A percentile compares a stretch with the other conserved stretches of the same genome.
Conservation (phyloP, 2,329 filamentous ascomycete species). For the Ascomycota sp. region DNA sequence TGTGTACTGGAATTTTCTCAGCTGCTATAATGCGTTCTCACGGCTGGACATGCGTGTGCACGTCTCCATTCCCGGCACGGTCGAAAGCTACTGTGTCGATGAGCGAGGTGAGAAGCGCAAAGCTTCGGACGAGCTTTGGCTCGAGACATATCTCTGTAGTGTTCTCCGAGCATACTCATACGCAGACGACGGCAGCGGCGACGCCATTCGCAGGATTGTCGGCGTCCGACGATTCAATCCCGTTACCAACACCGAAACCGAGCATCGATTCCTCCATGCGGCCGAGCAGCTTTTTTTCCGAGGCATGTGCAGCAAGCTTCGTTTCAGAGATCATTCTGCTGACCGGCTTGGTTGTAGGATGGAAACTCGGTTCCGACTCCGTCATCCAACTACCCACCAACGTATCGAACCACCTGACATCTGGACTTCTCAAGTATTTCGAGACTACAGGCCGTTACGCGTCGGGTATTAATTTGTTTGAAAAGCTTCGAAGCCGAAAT, state of each 20-base stretch:
- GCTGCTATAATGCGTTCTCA: slow-evolving; percentile 98
- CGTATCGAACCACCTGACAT: slow-evolving; percentile 85
- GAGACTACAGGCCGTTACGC: slow-evolving; percentile 85
- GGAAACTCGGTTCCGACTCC: slow-evolving; percentile 89
- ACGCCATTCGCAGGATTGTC: slow-evolving; percentile 89
- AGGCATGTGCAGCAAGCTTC: slow-evolving; percentile 28
- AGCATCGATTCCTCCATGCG: slow-evolving; percentile 86
- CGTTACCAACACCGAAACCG: slow-evolving; percentile 92
- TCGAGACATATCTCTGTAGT: slow-evolving; percentile 93
- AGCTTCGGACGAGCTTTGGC: slow-evolving; percentile 83
- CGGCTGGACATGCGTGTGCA: slow-evolving; percentile 96
- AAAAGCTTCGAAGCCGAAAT: slow-evolving; percentile 80
- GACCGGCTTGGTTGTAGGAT: slow-evolving; percentile 32
- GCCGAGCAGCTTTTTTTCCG: slow-evolving; percentile 91
- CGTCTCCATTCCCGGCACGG: slow-evolving; percentile 86
- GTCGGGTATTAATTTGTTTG: slow-evolving; percentile 92
- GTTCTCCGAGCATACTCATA: slow-evolving; percentile 91
- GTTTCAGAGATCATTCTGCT: background rate
- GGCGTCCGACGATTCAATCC: slow-evolving; percentile 96
- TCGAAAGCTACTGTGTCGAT: slow-evolving; percentile 94
- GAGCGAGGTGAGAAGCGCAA: slow-evolving; percentile 89
- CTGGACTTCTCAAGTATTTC: slow-evolving; percentile 87
- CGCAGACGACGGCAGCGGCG: slow-evolving; percentile 83
- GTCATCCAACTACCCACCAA: slow-evolving; percentile 95
- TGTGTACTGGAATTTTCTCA: too few species aligned